Base-by-base conservation (phyloP, 805 yeast species). In the Jamesozyma hellenica region DNA sequence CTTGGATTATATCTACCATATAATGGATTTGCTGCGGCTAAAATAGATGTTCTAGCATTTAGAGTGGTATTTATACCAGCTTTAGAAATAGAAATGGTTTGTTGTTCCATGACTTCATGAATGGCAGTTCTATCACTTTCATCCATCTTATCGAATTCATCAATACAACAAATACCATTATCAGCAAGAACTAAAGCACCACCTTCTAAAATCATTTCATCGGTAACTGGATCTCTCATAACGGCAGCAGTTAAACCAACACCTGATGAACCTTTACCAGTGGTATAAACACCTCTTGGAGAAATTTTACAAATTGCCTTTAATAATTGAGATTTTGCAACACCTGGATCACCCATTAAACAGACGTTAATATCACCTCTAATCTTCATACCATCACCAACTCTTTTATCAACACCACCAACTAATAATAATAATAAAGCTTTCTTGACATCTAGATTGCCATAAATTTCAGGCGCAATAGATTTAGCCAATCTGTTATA, bases 31-130 rank as follows among this genome's bases (percentile, higher is more conserved):
- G 98, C 98, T 25, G 98, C 98, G 0, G 98, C 98, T 47, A 92
- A 65, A 44, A 92, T 84, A 4, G 96, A 88, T 0, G 97, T 76
- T 60, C 98, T 75, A 7, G 98, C 98, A 58, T 92, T 92, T 51
- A 92, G 69, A 2, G 96, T 85, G 9, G 98, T 92, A 46, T 92
- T 84, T 51, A 92, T 92, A 50, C 98, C 98, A 3, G 98, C 98
- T 63, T 92, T 92, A 32, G 96, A 84, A 42, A 92, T 92, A 17
- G 95, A 84, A 43, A 92, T 92, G 2, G 98, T 92, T 64, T 92
- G 98, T 62, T 92, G 98, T 66, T 92, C 98, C 98, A 92, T 92
- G 27, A 92, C 98, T 69, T 90, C 98, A 64, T 90, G 97, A 56
- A 92, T 92, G 1, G 97, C 97, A 0, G 97, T 92, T 56, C 98